A percentile compares a stretch with the other conserved stretches of the same genome.
Evolutionary conservation across 192 early-diverging fungal genomes (phyloP).

Genomic region (Backusella tuberculispora): DNA sequence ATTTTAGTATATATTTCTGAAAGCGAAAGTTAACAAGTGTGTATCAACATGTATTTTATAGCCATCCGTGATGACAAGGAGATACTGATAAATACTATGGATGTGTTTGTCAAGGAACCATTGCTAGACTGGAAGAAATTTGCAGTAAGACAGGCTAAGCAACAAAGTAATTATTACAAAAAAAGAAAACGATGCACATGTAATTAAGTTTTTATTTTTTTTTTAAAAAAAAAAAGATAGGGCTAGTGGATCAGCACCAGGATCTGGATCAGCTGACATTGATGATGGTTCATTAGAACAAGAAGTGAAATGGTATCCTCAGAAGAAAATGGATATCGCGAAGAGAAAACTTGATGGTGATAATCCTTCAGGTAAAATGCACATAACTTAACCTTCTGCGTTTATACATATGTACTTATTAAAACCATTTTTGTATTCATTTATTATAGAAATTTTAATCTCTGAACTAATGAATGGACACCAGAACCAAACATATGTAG

Average conservation of each 20-base stretch:
- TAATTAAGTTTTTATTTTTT: background rate
- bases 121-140: constrained; percentile 80
- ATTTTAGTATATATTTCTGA: background rate
- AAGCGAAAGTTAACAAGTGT: background rate
- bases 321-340: constrained; percentile 76
- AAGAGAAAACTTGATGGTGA: constrained; percentile 68
- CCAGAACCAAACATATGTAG: constrained; percentile 56
- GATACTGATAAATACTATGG: constrained; percentile 71
- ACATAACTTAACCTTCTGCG: too few species aligned
- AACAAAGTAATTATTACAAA: constrained; percentile 51
- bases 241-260: background rate
- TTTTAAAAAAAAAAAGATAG: background rate
- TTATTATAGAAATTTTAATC: constrained; percentile 46
- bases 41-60: constrained; percentile 20
- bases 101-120: constrained; percentile 84
- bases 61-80: constrained; percentile 65
- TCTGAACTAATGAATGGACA: constrained; percentile 70
- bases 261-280: background rate
- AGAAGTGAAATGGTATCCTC: constrained; percentile 67
- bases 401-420: background rate
- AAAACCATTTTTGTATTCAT: background rate
- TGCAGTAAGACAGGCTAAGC: constrained; percentile 62
- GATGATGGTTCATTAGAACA: background rate
- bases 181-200: background rate
- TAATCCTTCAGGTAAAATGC: constrained; percentile 61